Percentiles rank a stretch among this genome's conserved stretches.
Evolutionary conservation across 2,329 filamentous ascomycete species (phyloP).

Genomic region (Ceratocystis papillata): DNA sequence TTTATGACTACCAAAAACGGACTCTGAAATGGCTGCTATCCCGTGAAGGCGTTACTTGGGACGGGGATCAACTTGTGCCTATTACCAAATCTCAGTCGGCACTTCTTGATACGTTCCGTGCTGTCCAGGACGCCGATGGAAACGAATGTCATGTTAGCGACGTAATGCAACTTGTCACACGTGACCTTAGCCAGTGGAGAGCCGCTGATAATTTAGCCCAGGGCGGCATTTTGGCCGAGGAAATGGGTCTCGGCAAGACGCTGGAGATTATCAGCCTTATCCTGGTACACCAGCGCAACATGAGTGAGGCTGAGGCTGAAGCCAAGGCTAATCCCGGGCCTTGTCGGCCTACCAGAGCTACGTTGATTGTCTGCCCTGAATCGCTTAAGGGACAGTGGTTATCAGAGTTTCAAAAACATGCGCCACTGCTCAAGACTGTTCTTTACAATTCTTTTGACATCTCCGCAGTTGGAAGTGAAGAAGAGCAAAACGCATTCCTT

Average conservation of each 20-base stretch:
- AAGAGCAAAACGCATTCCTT: conserved; percentile 37
- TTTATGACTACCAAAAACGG: conserved; percentile 64
- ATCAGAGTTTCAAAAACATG: conserved; percentile 47
- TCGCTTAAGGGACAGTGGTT: conserved; percentile 52
- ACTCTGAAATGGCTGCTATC: conserved; percentile 59
- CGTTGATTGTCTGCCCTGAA: conserved; percentile 50
- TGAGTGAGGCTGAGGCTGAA: conserved; percentile 25
- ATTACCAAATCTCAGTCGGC: neutral
- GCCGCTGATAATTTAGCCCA: conserved; percentile 35
- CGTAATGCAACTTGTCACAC: conserved; percentile 49
- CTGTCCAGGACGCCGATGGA: conserved; percentile 31
- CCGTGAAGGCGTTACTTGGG: conserved; percentile 52
- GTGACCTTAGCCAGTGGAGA: conserved; percentile 39
- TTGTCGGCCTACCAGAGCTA: conserved; percentile 44
- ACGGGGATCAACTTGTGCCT: conserved; percentile 23
- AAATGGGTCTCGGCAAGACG: conserved; percentile 77
- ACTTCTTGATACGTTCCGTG: conserved; percentile 29
- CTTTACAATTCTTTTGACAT: conserved; percentile 43
- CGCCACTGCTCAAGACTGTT: conserved; percentile 46
- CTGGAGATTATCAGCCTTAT: conserved; percentile 63
- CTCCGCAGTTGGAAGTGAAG: conserved; percentile 28
- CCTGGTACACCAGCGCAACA: conserved; percentile 42
- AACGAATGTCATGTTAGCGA: conserved; percentile 47
- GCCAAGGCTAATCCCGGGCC: conserved; percentile 33
- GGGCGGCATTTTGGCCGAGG: conserved; percentile 62